Percentiles rank a stretch among this genome's conserved stretches.
These are phyloP conservation scores for Aspergillus ibericus DNA, from an alignment of 2,329 filamentous ascomycete genomes.

Conservation along the genomic window DNA sequence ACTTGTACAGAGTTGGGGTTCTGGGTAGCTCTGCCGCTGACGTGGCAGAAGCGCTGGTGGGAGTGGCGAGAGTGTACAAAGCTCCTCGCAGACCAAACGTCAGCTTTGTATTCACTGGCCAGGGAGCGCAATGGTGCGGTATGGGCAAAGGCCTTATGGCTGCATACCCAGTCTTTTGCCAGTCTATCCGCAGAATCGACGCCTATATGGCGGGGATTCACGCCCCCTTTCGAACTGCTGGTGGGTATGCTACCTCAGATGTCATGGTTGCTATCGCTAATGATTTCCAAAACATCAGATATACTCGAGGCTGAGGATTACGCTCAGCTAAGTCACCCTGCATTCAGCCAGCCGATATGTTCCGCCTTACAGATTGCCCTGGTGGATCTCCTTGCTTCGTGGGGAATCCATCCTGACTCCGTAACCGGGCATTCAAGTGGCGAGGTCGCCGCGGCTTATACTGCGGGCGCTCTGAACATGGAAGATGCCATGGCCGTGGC, in stretches of 20 bases:
- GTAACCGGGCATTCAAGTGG: slow-evolving; percentile 30
- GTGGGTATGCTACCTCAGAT: slow-evolving; percentile 11
- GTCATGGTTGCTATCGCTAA: background rate
- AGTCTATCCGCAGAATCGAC: slow-evolving; percentile 14
- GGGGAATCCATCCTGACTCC: slow-evolving; percentile 21
- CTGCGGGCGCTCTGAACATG: slow-evolving; percentile 23
- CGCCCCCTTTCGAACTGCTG: slow-evolving; percentile 20
- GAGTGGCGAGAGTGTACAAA: slow-evolving; percentile 4
- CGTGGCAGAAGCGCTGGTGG: slow-evolving; percentile 6
- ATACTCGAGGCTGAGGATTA: slow-evolving; percentile 1
- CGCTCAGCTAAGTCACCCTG: slow-evolving; percentile 13
- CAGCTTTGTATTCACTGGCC: slow-evolving; percentile 35
- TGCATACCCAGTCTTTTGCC: slow-evolving; percentile 20
- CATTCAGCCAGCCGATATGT: slow-evolving; percentile 24
- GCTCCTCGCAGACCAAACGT: slow-evolving; percentile 9
- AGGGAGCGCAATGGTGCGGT: slow-evolving; percentile 35
- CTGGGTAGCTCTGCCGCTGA: slow-evolving; percentile 4
- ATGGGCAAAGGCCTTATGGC: slow-evolving; percentile 34
- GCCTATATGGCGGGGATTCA: slow-evolving; percentile 16
- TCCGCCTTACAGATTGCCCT: slow-evolving; percentile 28
- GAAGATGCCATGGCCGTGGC: slow-evolving; percentile 24
- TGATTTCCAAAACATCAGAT: slow-evolving; percentile 9
- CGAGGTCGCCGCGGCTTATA: slow-evolving; percentile 33
- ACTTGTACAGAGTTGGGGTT: slow-evolving; percentile 20
- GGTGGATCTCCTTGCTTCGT: slow-evolving; percentile 24